Evolutionary conservation across 371 early-diverging fungal genomes (phyloP), one percentile per base, ranked within the genome.

Genomic region (Rhizopus stolonifer): DNA sequence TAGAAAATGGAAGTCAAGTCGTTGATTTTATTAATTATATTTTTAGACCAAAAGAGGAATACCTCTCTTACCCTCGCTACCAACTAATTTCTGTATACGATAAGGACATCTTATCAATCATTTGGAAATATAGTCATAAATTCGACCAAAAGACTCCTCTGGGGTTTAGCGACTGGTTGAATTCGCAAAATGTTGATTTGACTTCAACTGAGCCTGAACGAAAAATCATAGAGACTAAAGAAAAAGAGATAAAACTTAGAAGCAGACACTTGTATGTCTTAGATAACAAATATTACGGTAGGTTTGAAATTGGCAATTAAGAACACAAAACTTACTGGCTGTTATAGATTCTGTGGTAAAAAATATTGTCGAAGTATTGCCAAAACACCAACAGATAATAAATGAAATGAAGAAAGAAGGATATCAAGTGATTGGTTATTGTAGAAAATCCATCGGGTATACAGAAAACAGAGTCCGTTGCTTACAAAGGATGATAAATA

Each of bases 21-120:
- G 39, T 49, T 23, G 50, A 51, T 19, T 51, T 51, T 29, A 17
- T 51, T 2, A 51, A 51, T 32, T 40, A 51, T 29, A 40, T 42
- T 51, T 51, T 26, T 43, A 23, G 52, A 51, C 51, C 51, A 51
- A 51, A 51, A 29, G 52, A 43, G 52, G 52, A 42, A 42, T 51
- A 19, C 29, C 4, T 51, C 19, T 51, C 29, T 29, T 18, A 51
- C 29, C 31, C 52, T 26, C 52, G 43, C 42, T 51, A 51, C 29
- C 14, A 43, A 51, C n/a, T 51, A 19, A 0, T 42, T 42, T 51
- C 52, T 51, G 52, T 51, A 40, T 40, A 42, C 38, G 52, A 42
- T 51, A 51, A 51, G 43, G 52, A 51, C 8, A 51, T 51, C 29
- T 51, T 51, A 25, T 40, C 40, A 42, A 26, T 25, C 26, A 26